Percentiles rank a stretch among this genome's conserved stretches.
phyloP scores from a whole-genome alignment of 768 basidiomycete genomes.

The Macrolepiota albuminosa region DNA sequence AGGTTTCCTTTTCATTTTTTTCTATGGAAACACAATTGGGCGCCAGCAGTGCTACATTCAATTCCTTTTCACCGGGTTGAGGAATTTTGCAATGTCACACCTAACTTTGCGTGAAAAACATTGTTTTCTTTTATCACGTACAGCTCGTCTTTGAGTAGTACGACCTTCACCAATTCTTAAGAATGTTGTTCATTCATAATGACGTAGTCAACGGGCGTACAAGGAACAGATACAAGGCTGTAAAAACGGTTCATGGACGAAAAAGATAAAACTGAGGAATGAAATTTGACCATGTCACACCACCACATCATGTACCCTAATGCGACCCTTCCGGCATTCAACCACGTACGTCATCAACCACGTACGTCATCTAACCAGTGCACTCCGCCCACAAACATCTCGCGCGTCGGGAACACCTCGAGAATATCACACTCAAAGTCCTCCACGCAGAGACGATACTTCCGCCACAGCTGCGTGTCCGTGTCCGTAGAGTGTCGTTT shows the following conservation, averaged over 20 bases:
- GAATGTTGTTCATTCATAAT: background rate
- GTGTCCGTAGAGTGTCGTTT: constrained; percentile 14
- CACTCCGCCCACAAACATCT: constrained; percentile 57
- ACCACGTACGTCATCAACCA: constrained; percentile 19
- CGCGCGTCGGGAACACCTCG: constrained; percentile 63
- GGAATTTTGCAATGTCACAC: too few relatives aligned
- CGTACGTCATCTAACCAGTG: constrained; percentile 42
- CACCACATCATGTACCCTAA: background rate
- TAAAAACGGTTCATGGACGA: background rate
- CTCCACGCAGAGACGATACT: constrained; percentile 51
- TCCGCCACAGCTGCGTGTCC: constrained; percentile 39
- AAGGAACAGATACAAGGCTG: background rate
- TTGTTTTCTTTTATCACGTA: background rate
- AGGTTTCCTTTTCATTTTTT: too few relatives aligned
- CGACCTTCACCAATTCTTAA: background rate
- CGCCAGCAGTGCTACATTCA: too few relatives aligned
- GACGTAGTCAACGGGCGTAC: background rate
- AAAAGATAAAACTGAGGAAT: constrained; percentile 18
- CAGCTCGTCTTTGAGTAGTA: background rate
- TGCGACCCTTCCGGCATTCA: background rate
- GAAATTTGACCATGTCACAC: background rate
- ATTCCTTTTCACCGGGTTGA: too few relatives aligned
- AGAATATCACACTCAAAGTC: constrained; percentile 64
- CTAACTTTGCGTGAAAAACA: background rate
- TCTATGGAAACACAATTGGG: too few relatives aligned